Evolutionary conservation across 768 basidiomycete genomes (phyloP), one percentile per base, ranked within the genome.

Genomic region (Boletus sp.): DNA sequence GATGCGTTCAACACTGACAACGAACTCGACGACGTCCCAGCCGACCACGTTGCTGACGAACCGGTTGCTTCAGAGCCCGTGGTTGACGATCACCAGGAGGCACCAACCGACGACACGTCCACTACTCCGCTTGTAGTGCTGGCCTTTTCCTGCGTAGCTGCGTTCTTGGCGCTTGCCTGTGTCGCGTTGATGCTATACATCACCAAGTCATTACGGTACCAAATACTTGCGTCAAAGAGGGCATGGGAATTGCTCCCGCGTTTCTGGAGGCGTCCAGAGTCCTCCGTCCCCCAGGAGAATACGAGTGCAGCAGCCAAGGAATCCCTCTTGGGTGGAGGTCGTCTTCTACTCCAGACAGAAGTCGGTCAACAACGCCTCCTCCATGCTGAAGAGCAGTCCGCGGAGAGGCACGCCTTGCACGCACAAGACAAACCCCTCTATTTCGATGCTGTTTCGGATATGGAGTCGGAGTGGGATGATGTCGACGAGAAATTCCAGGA

Each of bases 401-500:
- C 33, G 21, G 53, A 47, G 55, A 51, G 35, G 30, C 42, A 46
- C 7, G 50, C 30, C 23, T n/a, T 40, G 14, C 54, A 17, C 14
- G 15, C 17, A 6, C 42, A 57, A 45, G 54, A 53, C 33, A 59
- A 32, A 29, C 40, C 21, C 33, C 21, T 53, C 43, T 39, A 46
- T 51, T 30, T 39, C 11, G 53, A 66, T 55, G 51, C 47, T 11
- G 39, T 48, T 2, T 58, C 64, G 25, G 67, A 68, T 40, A 46
- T 54, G 7, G 66, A 58, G 8, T 63, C 62, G 21, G 68, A 68
- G n/a, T 51, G 17, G 49, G 68, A 64, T 35, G 68, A 68, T 32
- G 13, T 44, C 10, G 68, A 68, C 27, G 66, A 64, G 54, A 71
- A 68, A n/a, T 71, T 60, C 46, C 64, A 68, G 21, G 69, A 70